Percentiles rank a stretch among this genome's conserved stretches.
Conservation (phyloP, 768 basidiomycete species). For the Boletus subparvulus region DNA sequence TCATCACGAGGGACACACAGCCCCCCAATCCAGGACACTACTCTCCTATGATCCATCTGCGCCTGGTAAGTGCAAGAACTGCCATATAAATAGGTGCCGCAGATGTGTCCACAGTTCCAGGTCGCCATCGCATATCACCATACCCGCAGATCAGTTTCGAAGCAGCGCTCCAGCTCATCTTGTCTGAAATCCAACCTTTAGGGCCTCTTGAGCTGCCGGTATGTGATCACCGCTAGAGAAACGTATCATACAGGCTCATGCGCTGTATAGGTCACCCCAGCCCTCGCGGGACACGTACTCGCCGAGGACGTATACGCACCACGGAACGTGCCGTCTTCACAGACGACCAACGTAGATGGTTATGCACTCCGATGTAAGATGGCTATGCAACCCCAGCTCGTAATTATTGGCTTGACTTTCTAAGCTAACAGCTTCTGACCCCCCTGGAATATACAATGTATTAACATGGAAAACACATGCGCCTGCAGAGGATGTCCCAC, state of each 20-base stretch:
- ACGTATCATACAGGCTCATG: background rate
- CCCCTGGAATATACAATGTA: conserved; percentile 65
- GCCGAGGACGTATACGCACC: conserved; percentile 73
- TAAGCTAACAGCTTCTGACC: conserved; percentile 51
- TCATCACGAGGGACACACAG: conserved; percentile 41
- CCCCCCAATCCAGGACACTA: conserved; percentile 54
- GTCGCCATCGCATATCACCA: conserved; percentile 74
- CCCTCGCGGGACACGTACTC: conserved; percentile 66
- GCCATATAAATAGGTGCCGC: background rate
- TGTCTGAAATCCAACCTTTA: conserved; percentile 47
- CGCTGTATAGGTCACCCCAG: conserved; percentile 51
- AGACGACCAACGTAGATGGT: conserved; percentile 85
- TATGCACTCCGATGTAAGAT: conserved; percentile 74
- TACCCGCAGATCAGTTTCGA: conserved; percentile 70
- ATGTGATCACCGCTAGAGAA: conserved; percentile 11
- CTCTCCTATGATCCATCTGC: conserved; percentile 70
- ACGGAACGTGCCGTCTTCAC: conserved; percentile 58
- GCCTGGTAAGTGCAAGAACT: conserved; percentile 48
- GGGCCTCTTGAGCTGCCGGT: conserved; percentile 44
- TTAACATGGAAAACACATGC: conserved; percentile 51
- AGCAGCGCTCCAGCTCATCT: conserved; percentile 59
- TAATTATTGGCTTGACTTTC: conserved; percentile 1
- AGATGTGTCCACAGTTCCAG: conserved; percentile 46
- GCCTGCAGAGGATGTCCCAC: conserved; percentile 38
- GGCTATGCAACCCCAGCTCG: background rate